These are phyloP conservation scores for Colletotrichum cordylinicola DNA, from an alignment of 2,329 filamentous ascomycete species.

Conservation along the genomic window DNA sequence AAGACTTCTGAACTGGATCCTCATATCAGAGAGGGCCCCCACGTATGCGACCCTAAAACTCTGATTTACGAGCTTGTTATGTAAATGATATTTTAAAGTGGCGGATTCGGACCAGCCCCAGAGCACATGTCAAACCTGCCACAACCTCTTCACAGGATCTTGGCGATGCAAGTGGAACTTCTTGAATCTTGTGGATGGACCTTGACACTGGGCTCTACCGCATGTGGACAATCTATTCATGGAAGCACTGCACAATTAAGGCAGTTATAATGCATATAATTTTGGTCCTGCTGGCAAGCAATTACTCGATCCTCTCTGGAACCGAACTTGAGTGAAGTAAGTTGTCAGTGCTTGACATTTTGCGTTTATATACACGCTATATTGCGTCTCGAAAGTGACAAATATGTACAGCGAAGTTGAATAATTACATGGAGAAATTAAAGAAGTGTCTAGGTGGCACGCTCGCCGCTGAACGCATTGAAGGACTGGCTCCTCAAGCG, in stretches of 20 bases:
- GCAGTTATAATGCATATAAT: background rate
- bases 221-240: background rate
- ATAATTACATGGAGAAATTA: background rate
- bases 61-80: background rate
- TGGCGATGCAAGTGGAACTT: background rate
- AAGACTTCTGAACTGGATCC: background rate
- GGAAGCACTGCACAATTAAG: background rate
- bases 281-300: background rate
- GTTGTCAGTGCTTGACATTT: background rate
- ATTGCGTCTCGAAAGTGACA: background rate
- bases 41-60: background rate
- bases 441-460: background rate
- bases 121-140: background rate
- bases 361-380: background rate
- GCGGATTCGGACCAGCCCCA: background rate
- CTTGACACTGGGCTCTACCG: background rate
- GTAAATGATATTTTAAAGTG: background rate
- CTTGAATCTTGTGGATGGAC: background rate
- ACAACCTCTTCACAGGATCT: background rate
- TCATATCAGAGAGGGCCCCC: slow-evolving; percentile 4
- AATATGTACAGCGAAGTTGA: background rate
- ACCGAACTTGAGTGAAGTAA: background rate
- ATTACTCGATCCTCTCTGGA: background rate
- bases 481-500: background rate
- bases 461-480: slow-evolving; percentile 4